Evolutionary conservation across 2,329 filamentous ascomycete species (phyloP).

Genomic region (Cadophora malorum): DNA sequence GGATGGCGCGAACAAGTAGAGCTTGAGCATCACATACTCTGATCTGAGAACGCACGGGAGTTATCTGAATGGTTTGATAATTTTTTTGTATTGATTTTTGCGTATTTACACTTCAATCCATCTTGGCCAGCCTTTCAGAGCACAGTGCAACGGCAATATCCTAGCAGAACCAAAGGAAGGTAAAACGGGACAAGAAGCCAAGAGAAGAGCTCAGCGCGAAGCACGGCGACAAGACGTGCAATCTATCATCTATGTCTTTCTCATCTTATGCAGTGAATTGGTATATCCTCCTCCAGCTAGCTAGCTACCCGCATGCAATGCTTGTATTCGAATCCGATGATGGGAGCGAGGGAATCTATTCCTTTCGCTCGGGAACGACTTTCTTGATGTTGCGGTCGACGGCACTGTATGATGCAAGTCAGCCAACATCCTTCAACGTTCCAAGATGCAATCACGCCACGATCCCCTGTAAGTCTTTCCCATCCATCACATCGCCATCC

Average conservation of each 20-base stretch:
- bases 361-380: conserved; percentile 25
- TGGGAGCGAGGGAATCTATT: not conserved
- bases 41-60: too few species aligned
- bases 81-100: too few species aligned
- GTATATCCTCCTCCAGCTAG: conserved; percentile 9
- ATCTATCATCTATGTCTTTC: conserved; percentile 5
- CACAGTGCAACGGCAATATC: too few species aligned
- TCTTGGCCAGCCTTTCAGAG: too few species aligned
- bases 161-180: not conserved
- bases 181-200: not conserved
- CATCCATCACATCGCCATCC: too few species aligned
- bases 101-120: too few species aligned
- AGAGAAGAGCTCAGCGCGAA: not conserved
- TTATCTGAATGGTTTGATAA: too few species aligned
- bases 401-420: conserved; percentile 20
- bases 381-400: conserved; percentile 35
- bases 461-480: too few species aligned
- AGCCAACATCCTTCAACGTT: too few species aligned
- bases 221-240: not conserved
- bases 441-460: too few species aligned
- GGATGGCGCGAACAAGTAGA: too few species aligned
- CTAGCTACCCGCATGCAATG: not conserved
- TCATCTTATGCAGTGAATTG: conserved; percentile 12
- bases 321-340: not conserved
- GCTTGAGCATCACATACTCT: too few species aligned